Conservation (phyloP, 148 eudicot genomes). For the Amaranthus cruentus region DNA sequence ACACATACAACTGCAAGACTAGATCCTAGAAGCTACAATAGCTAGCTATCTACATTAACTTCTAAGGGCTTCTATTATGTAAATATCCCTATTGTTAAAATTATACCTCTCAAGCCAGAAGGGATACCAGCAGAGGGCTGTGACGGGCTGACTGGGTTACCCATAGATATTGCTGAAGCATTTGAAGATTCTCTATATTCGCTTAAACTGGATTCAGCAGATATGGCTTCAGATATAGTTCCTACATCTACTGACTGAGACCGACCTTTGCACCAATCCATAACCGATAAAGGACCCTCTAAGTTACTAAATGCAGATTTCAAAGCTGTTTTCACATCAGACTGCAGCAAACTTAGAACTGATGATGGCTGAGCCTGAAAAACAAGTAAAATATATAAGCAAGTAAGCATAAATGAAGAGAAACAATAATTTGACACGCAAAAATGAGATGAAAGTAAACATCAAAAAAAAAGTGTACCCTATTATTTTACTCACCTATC, state of each 20-base stretch:
- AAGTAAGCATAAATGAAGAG: constrained; percentile 6
- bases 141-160: constrained; percentile 75
- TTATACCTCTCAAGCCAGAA: constrained; percentile 58
- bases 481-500: not conserved
- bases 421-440: not conserved
- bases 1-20: not conserved
- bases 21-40: not conserved
- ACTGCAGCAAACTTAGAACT: constrained; percentile 69
- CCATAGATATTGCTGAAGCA: constrained; percentile 43
- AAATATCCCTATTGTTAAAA: constrained; percentile 1
- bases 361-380: constrained; percentile 93
- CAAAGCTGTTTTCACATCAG: constrained; percentile 75
- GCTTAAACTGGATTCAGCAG: constrained; percentile 67
- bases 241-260: constrained; percentile 61
- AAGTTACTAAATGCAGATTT: constrained; percentile 76
- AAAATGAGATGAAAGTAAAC: not conserved
- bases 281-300: constrained; percentile 84
- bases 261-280: constrained; percentile 92
- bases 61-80: not conserved
- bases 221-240: constrained; percentile 54
- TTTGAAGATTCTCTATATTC: constrained; percentile 77
- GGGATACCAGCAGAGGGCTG: constrained; percentile 55
- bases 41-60: not conserved
- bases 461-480: not conserved
- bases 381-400: not conserved